Conservation (phyloP, 2,329 filamentous ascomycete genomes). For the Cordyceps tenuipes region DNA sequence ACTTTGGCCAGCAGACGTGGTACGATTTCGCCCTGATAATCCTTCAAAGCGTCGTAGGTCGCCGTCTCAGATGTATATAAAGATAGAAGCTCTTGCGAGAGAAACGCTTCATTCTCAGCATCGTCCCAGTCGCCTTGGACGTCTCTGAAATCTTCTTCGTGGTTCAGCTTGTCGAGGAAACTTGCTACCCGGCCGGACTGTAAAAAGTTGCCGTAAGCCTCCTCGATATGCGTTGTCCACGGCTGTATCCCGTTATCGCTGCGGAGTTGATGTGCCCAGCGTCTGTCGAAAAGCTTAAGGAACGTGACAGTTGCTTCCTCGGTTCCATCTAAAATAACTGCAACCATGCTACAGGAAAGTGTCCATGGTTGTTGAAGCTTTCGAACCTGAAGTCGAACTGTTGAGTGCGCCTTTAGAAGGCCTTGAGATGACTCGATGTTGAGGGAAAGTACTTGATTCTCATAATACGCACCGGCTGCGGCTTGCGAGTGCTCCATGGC, state of each 20-base stretch:
- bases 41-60: slow-evolving; percentile 14
- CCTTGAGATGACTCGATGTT: neutral
- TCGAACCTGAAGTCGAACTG: neutral
- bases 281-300: slow-evolving; percentile 1
- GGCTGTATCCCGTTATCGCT: neutral
- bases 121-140: slow-evolving; percentile 15
- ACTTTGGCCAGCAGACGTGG: slow-evolving; percentile 15
- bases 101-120: slow-evolving; percentile 15
- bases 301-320: neutral
- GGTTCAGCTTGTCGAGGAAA: neutral
- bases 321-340: neutral
- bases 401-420: neutral
- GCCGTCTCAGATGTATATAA: slow-evolving; percentile 14
- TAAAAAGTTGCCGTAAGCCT: slow-evolving; percentile 1
- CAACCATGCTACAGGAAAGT: neutral
- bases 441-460: neutral
- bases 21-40: slow-evolving; percentile 16
- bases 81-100: slow-evolving; percentile 4
- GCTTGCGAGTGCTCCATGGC: neutral
- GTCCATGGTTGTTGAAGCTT: slow-evolving; percentile 1
- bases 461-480: neutral
- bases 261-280: neutral
- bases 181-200: neutral
- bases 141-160: neutral
- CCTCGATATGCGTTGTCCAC: slow-evolving; percentile 1